These are phyloP conservation scores for Sparassis latifolia DNA, from an alignment of 1,284 basidiomycete genomes.

Conservation along the genomic window DNA sequence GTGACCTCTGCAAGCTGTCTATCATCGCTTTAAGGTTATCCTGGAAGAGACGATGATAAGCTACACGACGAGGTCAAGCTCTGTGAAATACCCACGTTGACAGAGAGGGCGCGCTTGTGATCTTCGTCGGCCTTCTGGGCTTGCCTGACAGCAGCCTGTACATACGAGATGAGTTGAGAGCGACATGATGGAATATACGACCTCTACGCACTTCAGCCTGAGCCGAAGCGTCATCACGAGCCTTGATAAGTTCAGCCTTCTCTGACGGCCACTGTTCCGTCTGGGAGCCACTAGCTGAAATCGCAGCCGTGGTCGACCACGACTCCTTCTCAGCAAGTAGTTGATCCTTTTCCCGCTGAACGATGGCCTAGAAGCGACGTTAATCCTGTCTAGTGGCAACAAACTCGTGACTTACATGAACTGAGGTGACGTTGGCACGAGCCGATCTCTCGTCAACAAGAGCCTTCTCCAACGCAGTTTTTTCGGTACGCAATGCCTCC, in stretches of 20 bases:
- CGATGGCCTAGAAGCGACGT: slow-evolving; percentile 32
- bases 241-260: slow-evolving; percentile 47
- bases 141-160: slow-evolving; percentile 27
- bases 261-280: slow-evolving; percentile 48
- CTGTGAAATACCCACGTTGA: slow-evolving; percentile 25
- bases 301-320: slow-evolving; percentile 27
- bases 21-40: slow-evolving; percentile 40
- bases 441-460: slow-evolving; percentile 33
- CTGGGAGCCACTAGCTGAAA: slow-evolving; percentile 18
- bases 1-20: slow-evolving; percentile 29
- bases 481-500: slow-evolving; percentile 36
- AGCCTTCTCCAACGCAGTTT: slow-evolving; percentile 33
- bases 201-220: slow-evolving; percentile 42
- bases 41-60: slow-evolving; percentile 17
- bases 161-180: too few relatives aligned
- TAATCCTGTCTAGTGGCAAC: slow-evolving; percentile 22
- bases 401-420: slow-evolving; percentile 8
- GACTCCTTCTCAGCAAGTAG: slow-evolving; percentile 53
- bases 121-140: slow-evolving; percentile 42
- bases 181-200: too few relatives aligned
- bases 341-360: slow-evolving; percentile 56
- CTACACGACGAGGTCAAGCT: background rate
- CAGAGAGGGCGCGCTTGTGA: slow-evolving; percentile 32
- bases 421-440: slow-evolving; percentile 6
- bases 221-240: slow-evolving; percentile 52